Percentiles rank a stretch among this genome's conserved stretches.
These are phyloP conservation scores for Ceraceosorus guamensis DNA, from an alignment of 1,284 basidiomycete genomes.

Conservation along the genomic window DNA sequence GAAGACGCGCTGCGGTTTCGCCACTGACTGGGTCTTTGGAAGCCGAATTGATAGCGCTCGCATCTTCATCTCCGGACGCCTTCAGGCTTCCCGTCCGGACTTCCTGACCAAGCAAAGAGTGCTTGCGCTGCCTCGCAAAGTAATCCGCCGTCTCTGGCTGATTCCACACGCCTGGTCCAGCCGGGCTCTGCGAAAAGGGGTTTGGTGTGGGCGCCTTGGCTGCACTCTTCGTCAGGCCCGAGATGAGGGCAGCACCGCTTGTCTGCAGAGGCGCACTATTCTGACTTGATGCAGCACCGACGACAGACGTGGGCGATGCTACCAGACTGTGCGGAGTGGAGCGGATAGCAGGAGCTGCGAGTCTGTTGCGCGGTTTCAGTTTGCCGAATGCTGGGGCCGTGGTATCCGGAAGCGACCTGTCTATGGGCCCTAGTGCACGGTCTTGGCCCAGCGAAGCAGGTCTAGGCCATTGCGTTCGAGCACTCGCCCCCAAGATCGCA, in stretches of 20 bases:
- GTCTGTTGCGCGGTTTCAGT: not conserved
- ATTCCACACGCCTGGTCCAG: constrained; percentile 5
- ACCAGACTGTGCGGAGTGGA: not conserved
- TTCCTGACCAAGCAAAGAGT: not conserved
- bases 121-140: not conserved
- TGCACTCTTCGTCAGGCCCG: not conserved
- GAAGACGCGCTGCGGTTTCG: not conserved
- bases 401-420: no score
- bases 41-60: not conserved
- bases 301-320: not conserved
- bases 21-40: not conserved
- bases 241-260: no score
- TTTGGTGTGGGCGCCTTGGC: constrained; percentile 18
- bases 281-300: no score
- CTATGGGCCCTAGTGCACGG: no score
- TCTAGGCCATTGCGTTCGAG: not conserved
- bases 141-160: not conserved
- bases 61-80: no score
- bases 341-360: not conserved
- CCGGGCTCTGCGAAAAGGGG: constrained; percentile 27
- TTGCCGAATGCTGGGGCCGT: not conserved
- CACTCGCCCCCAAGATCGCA: no score
- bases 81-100: not conserved
- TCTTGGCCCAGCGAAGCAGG: not conserved
- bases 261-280: no score